These are phyloP conservation scores for Dipteronia dyeriana DNA, from an alignment of 345 rosid species.

Conservation along the genomic window DNA sequence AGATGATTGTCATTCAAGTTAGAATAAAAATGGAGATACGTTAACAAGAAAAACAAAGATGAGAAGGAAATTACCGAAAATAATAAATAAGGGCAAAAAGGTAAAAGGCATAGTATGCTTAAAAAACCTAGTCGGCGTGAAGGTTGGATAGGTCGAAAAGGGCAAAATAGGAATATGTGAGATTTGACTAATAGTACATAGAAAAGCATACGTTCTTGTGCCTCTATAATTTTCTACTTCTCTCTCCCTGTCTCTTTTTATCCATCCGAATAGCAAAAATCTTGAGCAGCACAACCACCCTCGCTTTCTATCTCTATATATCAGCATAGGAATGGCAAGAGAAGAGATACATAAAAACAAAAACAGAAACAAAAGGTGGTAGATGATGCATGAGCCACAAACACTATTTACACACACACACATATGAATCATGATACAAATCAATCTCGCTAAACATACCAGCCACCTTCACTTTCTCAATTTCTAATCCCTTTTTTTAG, in stretches of 20 bases:
- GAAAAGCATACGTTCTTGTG: conserved; percentile 21
- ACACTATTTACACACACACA: conserved; percentile 20
- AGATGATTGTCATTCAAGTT: too few species aligned
- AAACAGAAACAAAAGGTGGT: conserved; percentile 62
- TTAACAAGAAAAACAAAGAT: background rate
- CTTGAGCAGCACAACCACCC: conserved; percentile 24
- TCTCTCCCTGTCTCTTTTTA: background rate
- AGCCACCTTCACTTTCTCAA: conserved; percentile 37
- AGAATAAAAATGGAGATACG: background rate
- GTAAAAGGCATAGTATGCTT: conserved; percentile 12
- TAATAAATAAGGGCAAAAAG: conserved; percentile 19
- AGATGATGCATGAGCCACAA: conserved; percentile 80
- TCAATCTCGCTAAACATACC: background rate
- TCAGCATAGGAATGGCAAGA: conserved; percentile 14
- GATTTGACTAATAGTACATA: background rate
- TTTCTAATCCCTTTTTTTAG: conserved; percentile 13
- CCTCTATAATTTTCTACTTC: conserved; percentile 1
- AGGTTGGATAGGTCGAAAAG: conserved; percentile 15
- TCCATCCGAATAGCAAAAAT: background rate
- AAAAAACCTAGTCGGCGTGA: background rate
- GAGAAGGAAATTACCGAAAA: background rate
- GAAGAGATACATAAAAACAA: background rate
- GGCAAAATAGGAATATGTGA: conserved; percentile 35
- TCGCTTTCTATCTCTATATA: background rate
- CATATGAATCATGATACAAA: background rate